A percentile compares a stretch with the other conserved stretches of the same genome.
phyloP scores from a whole-genome alignment of 2,329 filamentous ascomycete species.

The Colletotrichum sp. region DNA sequence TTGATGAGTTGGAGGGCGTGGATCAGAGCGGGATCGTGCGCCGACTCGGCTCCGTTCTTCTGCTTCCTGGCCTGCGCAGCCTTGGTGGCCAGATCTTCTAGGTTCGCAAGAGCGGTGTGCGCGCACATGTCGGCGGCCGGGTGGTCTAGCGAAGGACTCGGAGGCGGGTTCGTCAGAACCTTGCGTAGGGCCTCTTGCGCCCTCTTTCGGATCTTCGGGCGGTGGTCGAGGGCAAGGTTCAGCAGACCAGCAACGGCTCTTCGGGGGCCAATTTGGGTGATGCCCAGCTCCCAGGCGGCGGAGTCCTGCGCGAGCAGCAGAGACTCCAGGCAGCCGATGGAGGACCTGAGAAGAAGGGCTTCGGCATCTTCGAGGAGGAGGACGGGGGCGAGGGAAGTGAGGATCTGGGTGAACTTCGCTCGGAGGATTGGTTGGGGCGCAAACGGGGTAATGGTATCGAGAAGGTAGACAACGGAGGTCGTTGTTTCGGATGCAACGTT shows the following conservation, averaged over 20 bases:
- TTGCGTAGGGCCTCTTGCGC: constrained; percentile 87
- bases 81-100: constrained; percentile 74
- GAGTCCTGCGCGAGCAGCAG: constrained; percentile 88
- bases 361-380: constrained; percentile 82
- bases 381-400: constrained; percentile 83
- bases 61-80: constrained; percentile 66
- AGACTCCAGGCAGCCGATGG: constrained; percentile 93
- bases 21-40: constrained; percentile 83
- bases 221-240: constrained; percentile 80
- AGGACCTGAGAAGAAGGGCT: constrained; percentile 82
- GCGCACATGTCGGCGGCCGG: constrained; percentile 97
- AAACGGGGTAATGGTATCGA: constrained; percentile 88
- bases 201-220: constrained; percentile 93
- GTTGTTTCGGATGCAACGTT: constrained; percentile 82
- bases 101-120: constrained; percentile 81
- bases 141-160: constrained; percentile 91
- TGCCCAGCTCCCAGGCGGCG: constrained; percentile 83
- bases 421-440: constrained; percentile 86
- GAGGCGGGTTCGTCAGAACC: constrained; percentile 83
- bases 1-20: constrained; percentile 93
- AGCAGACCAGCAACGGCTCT: constrained; percentile 86
- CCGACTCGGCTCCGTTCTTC: constrained; percentile 61
- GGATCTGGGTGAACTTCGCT: constrained; percentile 93
- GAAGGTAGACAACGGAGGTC: constrained; percentile 89
- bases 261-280: constrained; percentile 82